Evolutionary conservation across 2,329 filamentous ascomycete species (phyloP), one percentile per base, ranked within the genome.

Genomic region (Diaporthe longicolla): DNA sequence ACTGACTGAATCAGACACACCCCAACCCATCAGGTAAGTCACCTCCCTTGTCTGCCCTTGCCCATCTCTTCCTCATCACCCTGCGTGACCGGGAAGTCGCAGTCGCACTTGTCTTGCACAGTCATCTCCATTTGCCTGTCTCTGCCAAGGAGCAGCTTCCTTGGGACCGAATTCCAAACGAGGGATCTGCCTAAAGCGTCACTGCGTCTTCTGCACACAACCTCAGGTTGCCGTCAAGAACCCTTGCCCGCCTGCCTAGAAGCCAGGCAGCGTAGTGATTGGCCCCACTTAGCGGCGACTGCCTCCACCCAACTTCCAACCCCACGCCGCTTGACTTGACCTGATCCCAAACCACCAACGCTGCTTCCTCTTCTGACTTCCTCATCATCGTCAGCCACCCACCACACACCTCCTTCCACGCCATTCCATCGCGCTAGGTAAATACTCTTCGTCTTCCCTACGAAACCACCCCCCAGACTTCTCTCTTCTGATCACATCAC

Each of bases 251-350:
- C 59, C 61, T 52, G 63, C 43, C 48, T 52, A 35, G 21, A 50
- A 10, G 15, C 13, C n/a, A 54, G 69, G 55, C 69, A 71, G n/a
- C 40, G 45, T 45, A n/a, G 57, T 71, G 40, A 71, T 52, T 50
- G 37, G 69, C 69, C n/a, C 69, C 45, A 63, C 69, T 52, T n/a
- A 19, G 29, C 21, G 21, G 40, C 59, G 4, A 32, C 43, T 13
- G 50, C 43, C 61, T 66, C 54, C 69, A 32, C 66, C 24, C 52
- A 57, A 71, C 70, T 71, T 63, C 55, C 57, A n/a, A 71, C 70
- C 70, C 70, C 70, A 71, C 69, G 43, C 40, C 32, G 40, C 29
- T 24, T 45, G 45, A 52, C 69, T 71, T 8, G 35, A 61, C 69
- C 43, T 54, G 45, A 40, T 29, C 57, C 57, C 57, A 71, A 71